phyloP scores from a whole-genome alignment of 116 monocot species.

The Cymodocea nodosa region DNA sequence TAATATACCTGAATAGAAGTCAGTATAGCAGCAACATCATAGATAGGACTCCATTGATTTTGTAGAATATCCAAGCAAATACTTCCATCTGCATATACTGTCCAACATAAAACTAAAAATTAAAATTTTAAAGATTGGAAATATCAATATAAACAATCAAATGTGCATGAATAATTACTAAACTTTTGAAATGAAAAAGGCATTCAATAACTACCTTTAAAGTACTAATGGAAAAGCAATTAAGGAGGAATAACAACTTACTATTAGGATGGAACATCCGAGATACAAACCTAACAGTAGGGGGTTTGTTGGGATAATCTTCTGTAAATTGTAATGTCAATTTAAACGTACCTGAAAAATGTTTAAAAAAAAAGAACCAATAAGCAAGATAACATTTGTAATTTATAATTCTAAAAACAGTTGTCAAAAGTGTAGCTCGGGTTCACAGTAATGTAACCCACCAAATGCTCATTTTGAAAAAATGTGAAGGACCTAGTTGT shows the following conservation, averaged over 20 bases:
- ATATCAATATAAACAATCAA: too few species aligned
- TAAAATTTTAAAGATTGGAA: neutral
- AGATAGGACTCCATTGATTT: constrained; percentile 55
- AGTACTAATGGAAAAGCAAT: too few species aligned
- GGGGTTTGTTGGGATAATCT: constrained; percentile 71
- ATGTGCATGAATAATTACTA: too few species aligned
- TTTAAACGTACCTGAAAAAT: constrained; percentile 49
- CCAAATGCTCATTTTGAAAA: too few species aligned
- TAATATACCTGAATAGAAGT: constrained; percentile 37
- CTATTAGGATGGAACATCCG: constrained; percentile 78
- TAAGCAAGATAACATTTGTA: neutral
- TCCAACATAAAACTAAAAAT: neutral
- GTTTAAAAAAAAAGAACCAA: neutral
- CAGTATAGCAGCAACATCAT: constrained; percentile 46
- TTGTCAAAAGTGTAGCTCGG: too few species aligned
- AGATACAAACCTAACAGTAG: constrained; percentile 68
- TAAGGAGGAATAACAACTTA: constrained; percentile 16
- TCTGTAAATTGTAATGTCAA: constrained; percentile 53
- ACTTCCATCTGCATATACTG: constrained; percentile 65
- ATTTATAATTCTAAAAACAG: too few species aligned
- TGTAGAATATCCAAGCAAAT: constrained; percentile 64
- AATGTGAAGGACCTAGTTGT: too few species aligned
- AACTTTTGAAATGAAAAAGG: too few species aligned
- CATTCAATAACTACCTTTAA: too few species aligned
- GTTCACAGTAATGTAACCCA: too few species aligned